Percentiles rank a stretch among this genome's conserved stretches.
These are phyloP conservation scores for Pythium dissimile DNA, from an alignment of 352 stramenopile species.

Conservation along the genomic window DNA sequence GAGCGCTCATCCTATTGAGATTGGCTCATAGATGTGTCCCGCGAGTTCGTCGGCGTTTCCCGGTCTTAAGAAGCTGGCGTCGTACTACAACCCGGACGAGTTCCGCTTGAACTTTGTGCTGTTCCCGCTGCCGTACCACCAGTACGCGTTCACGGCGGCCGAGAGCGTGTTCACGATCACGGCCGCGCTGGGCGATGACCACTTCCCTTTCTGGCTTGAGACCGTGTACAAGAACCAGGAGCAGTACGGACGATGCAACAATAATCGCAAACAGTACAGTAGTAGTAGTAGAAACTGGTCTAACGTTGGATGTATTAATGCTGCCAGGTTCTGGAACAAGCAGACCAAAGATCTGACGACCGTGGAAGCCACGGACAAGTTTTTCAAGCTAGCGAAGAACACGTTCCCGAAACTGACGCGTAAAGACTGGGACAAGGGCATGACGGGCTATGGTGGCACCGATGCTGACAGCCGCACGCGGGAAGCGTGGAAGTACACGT, in stretches of 20 bases:
- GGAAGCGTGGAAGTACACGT: constrained; percentile 81
- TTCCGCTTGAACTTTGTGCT: constrained; percentile 70
- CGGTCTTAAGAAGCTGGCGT: constrained; percentile 53
- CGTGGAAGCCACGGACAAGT: constrained; percentile 60
- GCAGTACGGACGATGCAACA: constrained; percentile 36
- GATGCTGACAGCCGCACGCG: constrained; percentile 54
- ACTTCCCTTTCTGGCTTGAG: constrained; percentile 74
- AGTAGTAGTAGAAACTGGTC: too few relatives aligned
- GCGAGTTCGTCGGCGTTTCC: constrained; percentile 70
- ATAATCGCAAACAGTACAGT: too few relatives aligned
- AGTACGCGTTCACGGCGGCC: constrained; percentile 63
- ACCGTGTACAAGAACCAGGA: constrained; percentile 78
- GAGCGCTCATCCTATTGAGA: too few relatives aligned
- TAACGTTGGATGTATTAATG: too few relatives aligned
- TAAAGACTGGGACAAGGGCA: constrained; percentile 61
- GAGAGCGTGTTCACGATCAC: constrained; percentile 70
- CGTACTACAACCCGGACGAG: constrained; percentile 51
- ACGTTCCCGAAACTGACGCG: constrained; percentile 65
- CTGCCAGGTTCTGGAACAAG: constrained; percentile 85
- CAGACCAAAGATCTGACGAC: constrained; percentile 70
- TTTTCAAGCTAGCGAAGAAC: constrained; percentile 53
- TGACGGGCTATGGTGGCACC: constrained; percentile 75
- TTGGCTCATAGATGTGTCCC: constrained; percentile 52
- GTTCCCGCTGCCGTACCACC: constrained; percentile 78
- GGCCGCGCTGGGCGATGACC: constrained; percentile 41